A percentile compares a stretch with the other conserved stretches of the same genome.
Evolutionary conservation across 169 alveolate species (phyloP).

Genomic region (Theileria luwenshuni): DNA sequence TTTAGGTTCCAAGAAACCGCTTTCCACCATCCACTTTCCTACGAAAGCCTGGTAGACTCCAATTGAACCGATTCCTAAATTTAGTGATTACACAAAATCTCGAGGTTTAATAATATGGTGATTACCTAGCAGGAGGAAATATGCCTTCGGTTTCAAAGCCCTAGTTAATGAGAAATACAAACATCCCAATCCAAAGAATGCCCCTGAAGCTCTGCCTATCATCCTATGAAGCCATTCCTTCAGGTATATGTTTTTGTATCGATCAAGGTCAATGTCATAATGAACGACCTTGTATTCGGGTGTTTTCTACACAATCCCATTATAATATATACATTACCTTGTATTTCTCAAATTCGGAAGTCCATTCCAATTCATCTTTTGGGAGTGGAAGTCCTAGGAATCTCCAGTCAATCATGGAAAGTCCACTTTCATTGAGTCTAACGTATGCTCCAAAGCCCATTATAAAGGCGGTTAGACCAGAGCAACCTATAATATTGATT

Average conservation of each 20-base stretch:
- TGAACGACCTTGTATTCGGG: constrained; percentile 88
- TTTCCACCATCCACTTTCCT: constrained; percentile 82
- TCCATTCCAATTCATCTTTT: constrained; percentile 83
- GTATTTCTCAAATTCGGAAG: constrained; percentile 80
- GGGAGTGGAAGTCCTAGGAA: constrained; percentile 84
- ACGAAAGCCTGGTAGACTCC: constrained; percentile 78
- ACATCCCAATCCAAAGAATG: constrained; percentile 78
- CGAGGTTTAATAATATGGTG: constrained; percentile 13
- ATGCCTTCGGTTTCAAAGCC: constrained; percentile 69
- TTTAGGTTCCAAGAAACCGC: constrained; percentile 76
- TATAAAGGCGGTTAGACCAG: constrained; percentile 76
- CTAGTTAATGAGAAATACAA: constrained; percentile 74
- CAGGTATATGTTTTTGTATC: constrained; percentile 83
- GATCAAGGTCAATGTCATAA: constrained; percentile 83
- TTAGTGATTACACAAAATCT: not conserved
- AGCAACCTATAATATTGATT: constrained; percentile 43
- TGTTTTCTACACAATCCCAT: constrained; percentile 52
- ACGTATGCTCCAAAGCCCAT: constrained; percentile 89
- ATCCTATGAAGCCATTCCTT: constrained; percentile 90
- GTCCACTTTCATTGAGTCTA: constrained; percentile 87
- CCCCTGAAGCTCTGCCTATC: constrained; percentile 85
- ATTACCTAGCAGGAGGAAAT: constrained; percentile 57
- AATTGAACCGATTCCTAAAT: constrained; percentile 48
- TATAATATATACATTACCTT: constrained; percentile 45
- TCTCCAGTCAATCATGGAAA: constrained; percentile 90